Evolutionary conservation across 306 rosid genomes (phyloP), one percentile per base, ranked within the genome.

Genomic region (Malus sieversii): DNA sequence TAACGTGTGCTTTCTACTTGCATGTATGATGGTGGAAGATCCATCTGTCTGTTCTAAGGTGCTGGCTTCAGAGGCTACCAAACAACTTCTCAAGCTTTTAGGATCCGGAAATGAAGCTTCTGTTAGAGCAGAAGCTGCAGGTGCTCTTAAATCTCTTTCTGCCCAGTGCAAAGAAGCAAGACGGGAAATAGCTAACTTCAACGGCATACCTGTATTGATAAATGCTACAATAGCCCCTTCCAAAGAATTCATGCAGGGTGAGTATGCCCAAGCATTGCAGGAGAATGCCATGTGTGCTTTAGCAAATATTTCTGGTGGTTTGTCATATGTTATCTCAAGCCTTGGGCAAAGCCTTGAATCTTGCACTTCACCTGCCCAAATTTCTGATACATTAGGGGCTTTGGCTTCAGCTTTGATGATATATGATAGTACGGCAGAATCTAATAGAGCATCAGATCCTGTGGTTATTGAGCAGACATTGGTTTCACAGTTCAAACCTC

Each of bases 201-300:
- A 87, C 75, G 99, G 99, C 77, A 96, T 96, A 73, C 98, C 99
- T 87, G 85, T 93, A 76, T 71, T 96, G 86, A 96, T 96, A 83
- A 92, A 89, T 89, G 99, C 97, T 73, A 96, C 99, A 48, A 96
- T 96, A 85, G 99, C 99, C 79, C 99, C 99, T 84, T 96, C 98
- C 48, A 96, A 96, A 90, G 99, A 96, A 81, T 96, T 83, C 85
- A 96, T 96, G 98, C 99, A 92, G 89, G 99, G 99, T 5, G 96
- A 92, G 84, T 81, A 84, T 83, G 99, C 99, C 77, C 99, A 92
- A 87, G 97, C 99, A 33, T 84, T 96, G 82, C 99, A 96, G 79
- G 99, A 89, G 83, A 90, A 96, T 89, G 97, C 99, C 16, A 96
- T 96, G 99, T 92, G 99, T 71, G 98, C 99, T 77, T 86, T 96